These are phyloP conservation scores for Asterophora lycoperdoides DNA, from an alignment of 768 basidiomycete genomes.

Conservation along the genomic window DNA sequence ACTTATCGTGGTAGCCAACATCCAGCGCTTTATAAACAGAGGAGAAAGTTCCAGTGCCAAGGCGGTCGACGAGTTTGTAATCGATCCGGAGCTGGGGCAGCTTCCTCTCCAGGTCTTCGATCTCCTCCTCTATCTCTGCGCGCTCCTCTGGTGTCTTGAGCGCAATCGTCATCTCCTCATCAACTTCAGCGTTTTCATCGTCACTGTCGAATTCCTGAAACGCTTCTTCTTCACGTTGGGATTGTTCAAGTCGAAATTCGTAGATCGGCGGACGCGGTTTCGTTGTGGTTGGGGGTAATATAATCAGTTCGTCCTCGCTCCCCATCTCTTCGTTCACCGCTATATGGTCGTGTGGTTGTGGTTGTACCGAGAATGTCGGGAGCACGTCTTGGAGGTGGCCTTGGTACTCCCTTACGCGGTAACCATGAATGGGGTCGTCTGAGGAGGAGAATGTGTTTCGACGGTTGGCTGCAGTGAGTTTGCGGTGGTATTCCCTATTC, in stretches of 20 bases:
- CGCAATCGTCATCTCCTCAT: slow-evolving; percentile 59
- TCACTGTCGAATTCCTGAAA: slow-evolving; percentile 25
- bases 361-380: slow-evolving; percentile 19
- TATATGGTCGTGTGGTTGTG: slow-evolving; percentile 23
- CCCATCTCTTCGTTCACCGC: slow-evolving; percentile 50
- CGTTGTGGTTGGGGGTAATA: slow-evolving; percentile 3
- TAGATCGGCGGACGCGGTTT: background rate
- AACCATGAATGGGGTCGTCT: slow-evolving; percentile 47
- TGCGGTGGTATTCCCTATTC: slow-evolving; percentile 42
- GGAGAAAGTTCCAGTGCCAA: slow-evolving; percentile 97
- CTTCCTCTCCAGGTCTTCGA: slow-evolving; percentile 58
- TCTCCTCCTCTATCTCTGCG: slow-evolving; percentile 72
- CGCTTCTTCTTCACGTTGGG: slow-evolving; percentile 6
- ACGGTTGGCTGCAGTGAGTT: slow-evolving; percentile 31
- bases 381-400: slow-evolving; percentile 46
- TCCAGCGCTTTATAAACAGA: slow-evolving; percentile 99
- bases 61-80: slow-evolving; percentile 81
- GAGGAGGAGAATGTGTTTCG: slow-evolving; percentile 33
- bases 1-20: slow-evolving; percentile 64
- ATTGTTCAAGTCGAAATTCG: background rate
- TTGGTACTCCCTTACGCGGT: slow-evolving; percentile 44
- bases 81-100: slow-evolving; percentile 63
- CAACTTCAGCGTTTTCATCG: slow-evolving; percentile 36
- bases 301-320: slow-evolving; percentile 36
- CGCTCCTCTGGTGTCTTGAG: slow-evolving; percentile 64